phyloP scores from a whole-genome alignment of 2,329 filamentous ascomycete species.

The Plectosphaerella sp. region DNA sequence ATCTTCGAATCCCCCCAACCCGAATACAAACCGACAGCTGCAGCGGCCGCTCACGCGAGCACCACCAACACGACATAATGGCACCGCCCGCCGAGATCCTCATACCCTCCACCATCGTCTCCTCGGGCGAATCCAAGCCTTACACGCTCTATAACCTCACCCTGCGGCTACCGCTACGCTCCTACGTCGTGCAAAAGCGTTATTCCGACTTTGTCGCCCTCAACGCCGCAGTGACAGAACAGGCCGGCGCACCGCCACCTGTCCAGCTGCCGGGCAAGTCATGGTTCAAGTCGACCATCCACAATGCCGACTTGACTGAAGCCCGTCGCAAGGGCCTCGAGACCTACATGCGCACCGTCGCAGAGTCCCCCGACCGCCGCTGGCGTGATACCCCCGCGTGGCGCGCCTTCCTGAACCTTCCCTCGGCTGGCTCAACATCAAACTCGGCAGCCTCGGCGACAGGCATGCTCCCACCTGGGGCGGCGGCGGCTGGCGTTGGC shows the following conservation, averaged over 20 bases:
- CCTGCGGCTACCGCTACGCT: conserved; percentile 70
- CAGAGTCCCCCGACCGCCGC: conserved; percentile 66
- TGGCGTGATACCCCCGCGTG: conserved; percentile 73
- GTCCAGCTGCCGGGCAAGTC: conserved; percentile 66
- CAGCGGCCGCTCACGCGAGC: no score
- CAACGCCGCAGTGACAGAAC: conserved; percentile 55
- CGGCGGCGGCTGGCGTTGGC: conserved; percentile 28
- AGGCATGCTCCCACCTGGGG: conserved; percentile 32
- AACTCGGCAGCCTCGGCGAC: conserved; percentile 44
- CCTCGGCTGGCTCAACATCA: conserved; percentile 40
- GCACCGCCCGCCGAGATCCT: conserved; percentile 63
- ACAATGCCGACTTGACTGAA: conserved; percentile 65
- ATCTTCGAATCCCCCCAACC: neutral
- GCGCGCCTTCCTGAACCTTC: conserved; percentile 69
- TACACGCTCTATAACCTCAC: conserved; percentile 78
- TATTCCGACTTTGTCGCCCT: conserved; percentile 76
- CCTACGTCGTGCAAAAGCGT: conserved; percentile 72
- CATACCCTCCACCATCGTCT: conserved; percentile 61
- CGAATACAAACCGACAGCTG: neutral
- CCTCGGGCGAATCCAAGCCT: conserved; percentile 53
- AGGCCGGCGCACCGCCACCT: conserved; percentile 62
- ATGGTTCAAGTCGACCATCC: conserved; percentile 72
- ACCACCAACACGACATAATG: conserved; percentile 34
- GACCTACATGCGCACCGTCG: conserved; percentile 66
- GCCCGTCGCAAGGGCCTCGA: conserved; percentile 66